phyloP scores from a whole-genome alignment of 2,329 filamentous ascomycete genomes.

The Pseudocercospora crystallina region DNA sequence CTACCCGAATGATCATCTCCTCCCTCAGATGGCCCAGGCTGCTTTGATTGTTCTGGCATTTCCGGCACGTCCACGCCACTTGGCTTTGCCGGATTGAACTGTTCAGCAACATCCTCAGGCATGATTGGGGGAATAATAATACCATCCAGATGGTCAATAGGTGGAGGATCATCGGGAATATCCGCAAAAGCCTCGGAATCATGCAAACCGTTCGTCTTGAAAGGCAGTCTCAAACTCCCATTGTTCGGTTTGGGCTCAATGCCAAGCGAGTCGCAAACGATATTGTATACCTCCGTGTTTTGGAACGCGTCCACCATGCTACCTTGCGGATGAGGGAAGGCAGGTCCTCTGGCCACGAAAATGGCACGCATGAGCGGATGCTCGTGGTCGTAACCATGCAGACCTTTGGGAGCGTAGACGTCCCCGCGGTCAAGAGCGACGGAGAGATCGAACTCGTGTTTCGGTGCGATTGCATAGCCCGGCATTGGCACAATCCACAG shows the following conservation, averaged over 20 bases:
- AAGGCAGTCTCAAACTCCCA: conserved; percentile 74
- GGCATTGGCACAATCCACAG: conserved; percentile 91
- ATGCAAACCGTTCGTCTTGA: conserved; percentile 64
- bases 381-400: conserved; percentile 94
- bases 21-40: conserved; percentile 4
- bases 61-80: neutral
- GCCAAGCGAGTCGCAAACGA: conserved; percentile 83
- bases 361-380: conserved; percentile 95
- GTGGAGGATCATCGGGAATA: conserved; percentile 24
- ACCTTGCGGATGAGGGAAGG: conserved; percentile 82
- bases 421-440: conserved; percentile 63
- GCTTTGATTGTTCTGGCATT: too few species aligned
- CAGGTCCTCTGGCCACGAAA: conserved; percentile 86
- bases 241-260: conserved; percentile 77
- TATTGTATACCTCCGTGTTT: conserved; percentile 94
- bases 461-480: conserved; percentile 87
- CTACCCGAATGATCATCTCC: conserved; percentile 14
- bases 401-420: conserved; percentile 74
- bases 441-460: conserved; percentile 72
- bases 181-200: conserved; percentile 17
- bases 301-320: conserved; percentile 78
- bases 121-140: conserved; percentile 14
- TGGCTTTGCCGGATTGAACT: conserved; percentile 18
- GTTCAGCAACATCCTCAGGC: conserved; percentile 2
- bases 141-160: conserved; percentile 8